Percentiles rank a stretch among this genome's conserved stretches.
These are phyloP conservation scores for Teunomyces tritomae DNA, from an alignment of 805 yeast genomes.

Conservation along the genomic window DNA sequence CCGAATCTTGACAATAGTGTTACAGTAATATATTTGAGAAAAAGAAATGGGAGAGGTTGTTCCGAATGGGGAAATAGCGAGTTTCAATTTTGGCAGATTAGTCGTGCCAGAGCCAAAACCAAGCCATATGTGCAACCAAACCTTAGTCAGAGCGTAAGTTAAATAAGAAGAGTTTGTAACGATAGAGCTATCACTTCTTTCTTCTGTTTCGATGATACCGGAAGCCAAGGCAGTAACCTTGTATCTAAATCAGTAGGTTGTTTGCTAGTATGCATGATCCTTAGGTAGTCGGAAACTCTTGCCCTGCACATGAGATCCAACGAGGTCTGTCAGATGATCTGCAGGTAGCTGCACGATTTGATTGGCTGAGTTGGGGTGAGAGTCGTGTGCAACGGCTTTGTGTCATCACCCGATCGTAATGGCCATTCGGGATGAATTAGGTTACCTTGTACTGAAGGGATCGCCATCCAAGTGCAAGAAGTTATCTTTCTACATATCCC, in stretches of 20 bases:
- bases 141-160: not conserved
- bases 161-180: not conserved
- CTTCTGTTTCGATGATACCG: not conserved
- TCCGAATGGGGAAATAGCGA: not conserved
- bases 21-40: not conserved
- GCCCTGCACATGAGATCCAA: not conserved
- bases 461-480: not conserved
- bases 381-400: conserved; percentile 6
- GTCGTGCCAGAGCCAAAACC: not conserved
- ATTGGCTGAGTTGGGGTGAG: not conserved
- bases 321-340: conserved; percentile 2
- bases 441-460: conserved; percentile 1
- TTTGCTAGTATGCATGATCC: not conserved
- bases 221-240: not conserved
- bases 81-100: not conserved
- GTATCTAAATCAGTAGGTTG: not conserved
- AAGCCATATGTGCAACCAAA: not conserved
- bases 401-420: conserved; percentile 2
- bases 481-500: not conserved
- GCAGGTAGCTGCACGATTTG: not conserved
- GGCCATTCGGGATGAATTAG: conserved; percentile 5
- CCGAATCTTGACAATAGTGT: not conserved
- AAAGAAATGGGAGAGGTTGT: not conserved
- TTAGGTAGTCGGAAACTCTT: not conserved
- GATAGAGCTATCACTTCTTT: not conserved